Conservation (phyloP, 2,329 filamentous ascomycete species). For the Clarireedia hainanense region DNA sequence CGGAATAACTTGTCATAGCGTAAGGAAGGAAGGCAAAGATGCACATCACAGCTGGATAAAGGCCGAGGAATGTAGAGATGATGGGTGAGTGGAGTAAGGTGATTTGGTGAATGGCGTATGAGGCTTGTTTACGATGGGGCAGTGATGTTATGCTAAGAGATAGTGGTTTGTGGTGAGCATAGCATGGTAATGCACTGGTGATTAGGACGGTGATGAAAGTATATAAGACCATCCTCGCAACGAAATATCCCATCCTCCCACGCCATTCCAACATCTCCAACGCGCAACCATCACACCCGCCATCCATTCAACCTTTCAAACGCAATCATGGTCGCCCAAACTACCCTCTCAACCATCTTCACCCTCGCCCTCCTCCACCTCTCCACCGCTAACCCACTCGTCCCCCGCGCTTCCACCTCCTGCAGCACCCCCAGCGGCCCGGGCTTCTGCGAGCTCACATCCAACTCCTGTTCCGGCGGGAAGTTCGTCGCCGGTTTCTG, state of each 20-base stretch:
- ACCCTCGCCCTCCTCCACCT: neutral
- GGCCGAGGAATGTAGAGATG: conserved; percentile 2
- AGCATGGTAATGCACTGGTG: neutral
- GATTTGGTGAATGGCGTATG: neutral
- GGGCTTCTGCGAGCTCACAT: conserved; percentile 14
- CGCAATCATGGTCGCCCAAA: neutral
- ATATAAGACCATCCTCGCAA: neutral
- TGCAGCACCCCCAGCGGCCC: conserved; percentile 12
- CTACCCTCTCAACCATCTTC: neutral
- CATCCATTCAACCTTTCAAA: neutral
- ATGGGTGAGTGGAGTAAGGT: neutral
- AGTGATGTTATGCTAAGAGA: too few relatives aligned
- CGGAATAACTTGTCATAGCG: too few relatives aligned
- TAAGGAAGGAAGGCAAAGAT: too few relatives aligned
- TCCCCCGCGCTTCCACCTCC: conserved; percentile 9
- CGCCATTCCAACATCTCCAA: too few relatives aligned
- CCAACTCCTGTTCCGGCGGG: conserved; percentile 10
- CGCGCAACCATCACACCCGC: neutral
- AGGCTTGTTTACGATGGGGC: neutral
- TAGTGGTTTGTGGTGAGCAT: too few relatives aligned
- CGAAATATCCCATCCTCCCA: neutral
- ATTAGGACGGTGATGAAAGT: neutral
- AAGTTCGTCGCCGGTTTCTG: conserved; percentile 12
- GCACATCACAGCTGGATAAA: neutral
- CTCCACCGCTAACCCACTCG: neutral